Evolutionary conservation across 768 basidiomycete genomes (phyloP).

Genomic region (Amanita thiersii): DNA sequence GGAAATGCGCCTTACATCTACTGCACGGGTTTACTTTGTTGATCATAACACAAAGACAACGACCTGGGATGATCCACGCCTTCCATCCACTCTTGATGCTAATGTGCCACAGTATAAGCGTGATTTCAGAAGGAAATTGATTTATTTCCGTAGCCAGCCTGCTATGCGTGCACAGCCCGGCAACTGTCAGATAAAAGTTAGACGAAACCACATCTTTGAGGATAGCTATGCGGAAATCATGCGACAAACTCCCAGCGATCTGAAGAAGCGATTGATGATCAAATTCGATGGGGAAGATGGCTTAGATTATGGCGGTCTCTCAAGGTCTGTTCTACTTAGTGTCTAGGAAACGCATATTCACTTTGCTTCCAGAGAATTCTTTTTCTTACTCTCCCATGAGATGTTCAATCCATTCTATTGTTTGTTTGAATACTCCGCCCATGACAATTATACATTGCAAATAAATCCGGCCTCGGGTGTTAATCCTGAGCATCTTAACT

Average conservation of each 20-base stretch:
- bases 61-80: slow-evolving; percentile 98
- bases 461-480: slow-evolving; percentile 98
- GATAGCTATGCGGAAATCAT: slow-evolving; percentile 99
- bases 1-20: slow-evolving; percentile 99
- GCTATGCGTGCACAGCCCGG: slow-evolving; percentile 97
- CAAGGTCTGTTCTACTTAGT: slow-evolving; percentile 50
- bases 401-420: slow-evolving; percentile 99
- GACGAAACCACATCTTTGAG: slow-evolving; percentile 97
- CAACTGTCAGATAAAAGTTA: slow-evolving; percentile 98
- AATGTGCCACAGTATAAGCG: slow-evolving; percentile 99
- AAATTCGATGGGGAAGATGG: slow-evolving; percentile 99
- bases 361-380: slow-evolving; percentile 75
- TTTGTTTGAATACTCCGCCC: slow-evolving; percentile 98
- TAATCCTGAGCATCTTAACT: slow-evolving; percentile 98
- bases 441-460: slow-evolving; percentile 99
- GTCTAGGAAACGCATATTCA: background rate
- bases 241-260: slow-evolving; percentile 95
- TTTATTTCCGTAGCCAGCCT: slow-evolving; percentile 98
- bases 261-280: slow-evolving; percentile 99
- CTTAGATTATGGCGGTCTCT: slow-evolving; percentile 96
- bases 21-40: slow-evolving; percentile 98
- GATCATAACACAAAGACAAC: slow-evolving; percentile 99
- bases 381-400: slow-evolving; percentile 98
- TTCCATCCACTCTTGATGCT: slow-evolving; percentile 90
- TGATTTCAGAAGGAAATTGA: slow-evolving; percentile 97